Evolutionary conservation across 2,329 filamentous ascomycete genomes (phyloP), one percentile per base, ranked within the genome.

Genomic region (Cordyceps javanica): DNA sequence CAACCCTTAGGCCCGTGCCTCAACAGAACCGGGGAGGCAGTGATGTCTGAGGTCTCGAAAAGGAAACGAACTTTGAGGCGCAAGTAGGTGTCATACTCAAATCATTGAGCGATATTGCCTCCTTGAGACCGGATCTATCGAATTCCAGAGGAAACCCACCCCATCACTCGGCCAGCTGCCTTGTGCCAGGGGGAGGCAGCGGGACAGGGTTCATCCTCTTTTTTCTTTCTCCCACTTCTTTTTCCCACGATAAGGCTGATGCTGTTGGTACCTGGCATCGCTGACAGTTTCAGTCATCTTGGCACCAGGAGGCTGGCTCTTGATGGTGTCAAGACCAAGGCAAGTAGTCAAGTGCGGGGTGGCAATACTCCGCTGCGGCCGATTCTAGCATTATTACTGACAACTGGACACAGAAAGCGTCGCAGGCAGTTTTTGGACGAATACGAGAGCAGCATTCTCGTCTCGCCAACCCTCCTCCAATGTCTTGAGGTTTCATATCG

Each of bases 121-220:
- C 41, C 50, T 59, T 62, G 62, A 62, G 61, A 63, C 62, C 62
- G 62, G 62, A 60, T 61, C 50, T 38, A 9, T 23, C 21, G 13
- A 38, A 55, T 59, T 41, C 62, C 59, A 36, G 26, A 44, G 21
- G 11, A 44, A 46, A 48, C 34, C 53, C 53, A 38, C 42, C n/a
- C n/a, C 28, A 26, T 25, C 42, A 21, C 23, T 28, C 48, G 42
- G 38, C 30, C 32, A 39, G 30, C 14, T 48, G 41, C 41, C 30
- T 38, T 26, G n/a, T 14, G 19, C n/a, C 14, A 16, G 30, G 16
- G 23, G 28, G 23, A n/a, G 21, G 19, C 30, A 23, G n/a, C 25
- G 34, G 13, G n/a, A 32, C 36, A 23, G 13, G 44, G 45, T 23
- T 55, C 53, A n/a, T 21, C 11, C 32, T 13, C 6, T 13, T 10